Evolutionary conservation across 2,329 filamentous ascomycete genomes (phyloP), one percentile per base, ranked within the genome.

Genomic region (Aspergillus amoenus): DNA sequence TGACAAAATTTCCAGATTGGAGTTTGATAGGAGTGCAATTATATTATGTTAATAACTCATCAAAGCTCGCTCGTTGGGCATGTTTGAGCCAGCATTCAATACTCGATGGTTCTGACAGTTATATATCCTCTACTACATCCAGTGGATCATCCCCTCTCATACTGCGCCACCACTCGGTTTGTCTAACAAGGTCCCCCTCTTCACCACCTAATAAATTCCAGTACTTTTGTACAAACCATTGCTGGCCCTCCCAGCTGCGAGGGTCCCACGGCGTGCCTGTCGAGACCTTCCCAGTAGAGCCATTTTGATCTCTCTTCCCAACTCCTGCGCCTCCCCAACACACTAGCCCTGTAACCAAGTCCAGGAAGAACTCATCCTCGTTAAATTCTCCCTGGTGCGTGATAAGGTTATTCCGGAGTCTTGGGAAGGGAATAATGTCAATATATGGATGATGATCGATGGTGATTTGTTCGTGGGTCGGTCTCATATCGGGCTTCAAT

Each of bases 141-240:
- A 61, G 22, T 22, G 45, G 12, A 17, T 66, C 47, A 41, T 64
- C 64, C 42, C 58, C 61, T 61, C 57, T 58, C 27, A 62, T 63
- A 48, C 45, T 57, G 41, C 52, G 62, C 63, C 68, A 66, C 59
- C 61, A 65, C 43, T 58, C 65, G 42, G 64, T 66, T 39, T 61
- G 65, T 47, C 56, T 59, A 40, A 60, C 63, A 46, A 78, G 68
- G 41, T 75, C 73, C 6, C 71, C 74, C 5, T 76, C 68, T 61
- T 68, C 73, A 2, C 70, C 73, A 2, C 73, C 73, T 5, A 72
- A 62, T 5, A 77, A 57, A 54, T 62, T 60, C 49, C 66, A 70
- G 59, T 76, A 79, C 60, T 80, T 79, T 41, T 73, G 70, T 40
- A 79, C 53, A 58, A 79, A 79, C 78, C 77, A 79, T 2, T 67